Evolutionary conservation across 345 rosid species (phyloP).

Genomic region (Syzygium aqueum): DNA sequence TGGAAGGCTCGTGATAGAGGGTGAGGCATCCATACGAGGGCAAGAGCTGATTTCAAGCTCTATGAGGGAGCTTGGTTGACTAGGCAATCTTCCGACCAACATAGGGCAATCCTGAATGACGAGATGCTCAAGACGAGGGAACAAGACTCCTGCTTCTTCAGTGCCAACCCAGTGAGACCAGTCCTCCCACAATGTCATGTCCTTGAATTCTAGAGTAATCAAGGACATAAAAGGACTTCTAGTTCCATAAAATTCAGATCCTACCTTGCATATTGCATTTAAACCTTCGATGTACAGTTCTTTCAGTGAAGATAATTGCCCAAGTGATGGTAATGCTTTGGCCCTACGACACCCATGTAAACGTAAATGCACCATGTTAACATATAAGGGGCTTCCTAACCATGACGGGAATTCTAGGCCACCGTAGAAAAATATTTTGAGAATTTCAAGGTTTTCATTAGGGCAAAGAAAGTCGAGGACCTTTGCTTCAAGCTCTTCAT

Average conservation of each 20-base stretch:
- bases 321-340: neutral
- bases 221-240: neutral
- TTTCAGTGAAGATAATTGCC: fast-evolving
- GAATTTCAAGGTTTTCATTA: neutral
- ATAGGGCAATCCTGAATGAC: fast-evolving
- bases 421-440: neutral
- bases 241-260: neutral
- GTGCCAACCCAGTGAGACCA: neutral
- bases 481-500: neutral
- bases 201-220: too few species aligned
- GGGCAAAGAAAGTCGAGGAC: neutral
- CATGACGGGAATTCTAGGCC: neutral
- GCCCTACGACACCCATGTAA: neutral
- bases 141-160: neutral
- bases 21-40: neutral
- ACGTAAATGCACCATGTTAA: neutral
- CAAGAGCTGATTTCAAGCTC: neutral
- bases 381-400: neutral
- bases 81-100: neutral
- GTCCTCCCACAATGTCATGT: neutral
- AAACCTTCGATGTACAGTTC: neutral
- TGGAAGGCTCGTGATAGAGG: neutral
- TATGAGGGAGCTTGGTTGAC: neutral
- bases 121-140: neutral
- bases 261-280: neutral